A percentile compares a stretch with the other conserved stretches of the same genome.
Conservation (phyloP, 2,329 filamentous ascomycete species). For the Apiospora kogelbergensis region DNA sequence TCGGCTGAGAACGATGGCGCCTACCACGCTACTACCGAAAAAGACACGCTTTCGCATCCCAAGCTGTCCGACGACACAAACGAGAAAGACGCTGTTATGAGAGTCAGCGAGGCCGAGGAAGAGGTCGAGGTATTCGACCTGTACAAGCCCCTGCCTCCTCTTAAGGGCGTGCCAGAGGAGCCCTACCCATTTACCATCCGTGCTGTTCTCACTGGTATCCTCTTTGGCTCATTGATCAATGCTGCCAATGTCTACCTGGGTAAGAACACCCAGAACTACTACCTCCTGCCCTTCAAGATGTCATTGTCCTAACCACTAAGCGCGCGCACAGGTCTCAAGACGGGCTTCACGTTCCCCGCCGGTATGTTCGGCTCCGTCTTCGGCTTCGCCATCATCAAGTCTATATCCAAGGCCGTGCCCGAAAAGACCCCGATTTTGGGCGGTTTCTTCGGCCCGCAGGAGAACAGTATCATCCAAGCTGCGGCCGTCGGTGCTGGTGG, state of each 20-base stretch:
- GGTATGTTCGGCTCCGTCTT: conserved; percentile 39
- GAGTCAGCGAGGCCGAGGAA: conserved; percentile 6
- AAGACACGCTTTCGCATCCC: neutral
- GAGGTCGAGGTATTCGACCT: conserved; percentile 31
- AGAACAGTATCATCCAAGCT: conserved; percentile 63
- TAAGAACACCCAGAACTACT: neutral
- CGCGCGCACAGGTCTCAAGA: conserved; percentile 44
- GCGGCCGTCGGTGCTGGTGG: conserved; percentile 60
- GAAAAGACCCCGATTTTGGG: conserved; percentile 51
- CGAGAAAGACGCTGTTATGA: neutral
- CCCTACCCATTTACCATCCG: conserved; percentile 53
- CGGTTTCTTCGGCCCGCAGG: conserved; percentile 56
- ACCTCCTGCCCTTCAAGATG: too few species aligned
- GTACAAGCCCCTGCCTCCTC: conserved; percentile 41
- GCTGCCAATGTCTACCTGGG: conserved; percentile 60
- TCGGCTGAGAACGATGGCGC: neutral
- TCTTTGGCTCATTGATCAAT: conserved; percentile 59
- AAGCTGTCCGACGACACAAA: neutral
- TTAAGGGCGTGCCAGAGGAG: conserved; percentile 43
- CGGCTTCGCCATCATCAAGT: conserved; percentile 58
- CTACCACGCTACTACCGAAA: neutral
- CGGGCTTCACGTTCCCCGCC: conserved; percentile 49
- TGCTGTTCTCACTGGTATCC: conserved; percentile 53
- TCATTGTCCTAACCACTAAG: neutral
- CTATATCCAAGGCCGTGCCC: conserved; percentile 49